Base-by-base conservation (phyloP, 768 basidiomycete genomes). In the Psilocybe tampanensis region DNA sequence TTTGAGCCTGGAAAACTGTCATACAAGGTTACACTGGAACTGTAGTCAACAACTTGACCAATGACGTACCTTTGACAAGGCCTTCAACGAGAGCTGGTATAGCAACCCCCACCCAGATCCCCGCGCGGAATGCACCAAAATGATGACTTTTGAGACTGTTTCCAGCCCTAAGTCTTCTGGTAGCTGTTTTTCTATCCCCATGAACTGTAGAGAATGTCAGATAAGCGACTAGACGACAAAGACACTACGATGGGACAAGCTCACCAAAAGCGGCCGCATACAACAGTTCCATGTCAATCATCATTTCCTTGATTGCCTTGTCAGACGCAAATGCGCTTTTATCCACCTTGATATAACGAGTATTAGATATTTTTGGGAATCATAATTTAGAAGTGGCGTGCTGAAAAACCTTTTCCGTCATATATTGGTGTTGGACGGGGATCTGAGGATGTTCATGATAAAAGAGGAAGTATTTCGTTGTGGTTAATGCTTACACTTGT, bases 111-210 rank as follows among this genome's bases (percentile, higher is more conserved):
- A 96, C 66, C 59, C 78, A 79, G 2, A 89, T 29, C 0, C 93
- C 95, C 0, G 90, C 86, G 44, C 89, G 79, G 66, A 93, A 92
- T 0, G 86, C 84, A 64, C 84, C 89, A 63, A 80, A 80, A 64
- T 92, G 85, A 58, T 90, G 86, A 7, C 79, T 86, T 63, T 81
- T 88, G 12, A 74, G 70, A 23, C 69, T 68, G 8, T 73, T 62
- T 1, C 76, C 75, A 3, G 82, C 79, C 45, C 93, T 83, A 23
- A 98, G 80, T 34, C 84, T 79, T 13, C 76, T 76, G 43, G 85
- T 74, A 0, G 96, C 94, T 58, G 79, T 85, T 72, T 95, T 98
- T 65, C 77, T 80, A 71, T 97, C 85, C 3, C 95, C 95, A 18
- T 69, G 70, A 22, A 75, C 84, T 85, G 44, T n/a, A 47, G 21